phyloP scores from a whole-genome alignment of 306 rosid species.

The Prunus campanulata region DNA sequence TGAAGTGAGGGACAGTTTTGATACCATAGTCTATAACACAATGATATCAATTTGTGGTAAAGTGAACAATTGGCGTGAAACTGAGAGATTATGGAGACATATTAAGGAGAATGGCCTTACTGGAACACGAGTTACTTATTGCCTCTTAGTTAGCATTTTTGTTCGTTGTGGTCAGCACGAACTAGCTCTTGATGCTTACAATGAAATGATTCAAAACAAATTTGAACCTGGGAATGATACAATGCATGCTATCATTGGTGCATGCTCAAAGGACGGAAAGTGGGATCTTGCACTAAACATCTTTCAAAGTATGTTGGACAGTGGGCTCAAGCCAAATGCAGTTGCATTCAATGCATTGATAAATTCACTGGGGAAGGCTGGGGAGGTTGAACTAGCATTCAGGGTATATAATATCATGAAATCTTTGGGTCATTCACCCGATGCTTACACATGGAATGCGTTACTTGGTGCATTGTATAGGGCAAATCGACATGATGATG shows the following conservation, averaged over 20 bases:
- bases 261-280: constrained; percentile 68
- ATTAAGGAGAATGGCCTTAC: constrained; percentile 55
- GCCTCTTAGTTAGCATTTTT: constrained; percentile 62
- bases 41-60: constrained; percentile 72
- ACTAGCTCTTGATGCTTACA: constrained; percentile 72
- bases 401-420: constrained; percentile 41
- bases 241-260: constrained; percentile 64
- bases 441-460: constrained; percentile 75
- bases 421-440: constrained; percentile 59
- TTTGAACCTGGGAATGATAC: constrained; percentile 57
- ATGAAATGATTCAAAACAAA: constrained; percentile 65
- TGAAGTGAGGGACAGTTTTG: constrained; percentile 48
- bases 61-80: constrained; percentile 63
- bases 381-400: constrained; percentile 67
- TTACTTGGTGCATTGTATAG: constrained; percentile 56
- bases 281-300: constrained; percentile 61
- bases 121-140: constrained; percentile 59
- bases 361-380: constrained; percentile 72
- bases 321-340: constrained; percentile 53
- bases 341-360: constrained; percentile 71
- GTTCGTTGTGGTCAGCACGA: constrained; percentile 59
- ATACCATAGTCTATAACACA: constrained; percentile 72
- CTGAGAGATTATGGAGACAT: constrained; percentile 70
- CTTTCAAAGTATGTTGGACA: constrained; percentile 58
- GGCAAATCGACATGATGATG: constrained; percentile 49